Evolutionary conservation across 1,284 basidiomycete genomes (phyloP).

Genomic region (Takashimella koratensis): DNA sequence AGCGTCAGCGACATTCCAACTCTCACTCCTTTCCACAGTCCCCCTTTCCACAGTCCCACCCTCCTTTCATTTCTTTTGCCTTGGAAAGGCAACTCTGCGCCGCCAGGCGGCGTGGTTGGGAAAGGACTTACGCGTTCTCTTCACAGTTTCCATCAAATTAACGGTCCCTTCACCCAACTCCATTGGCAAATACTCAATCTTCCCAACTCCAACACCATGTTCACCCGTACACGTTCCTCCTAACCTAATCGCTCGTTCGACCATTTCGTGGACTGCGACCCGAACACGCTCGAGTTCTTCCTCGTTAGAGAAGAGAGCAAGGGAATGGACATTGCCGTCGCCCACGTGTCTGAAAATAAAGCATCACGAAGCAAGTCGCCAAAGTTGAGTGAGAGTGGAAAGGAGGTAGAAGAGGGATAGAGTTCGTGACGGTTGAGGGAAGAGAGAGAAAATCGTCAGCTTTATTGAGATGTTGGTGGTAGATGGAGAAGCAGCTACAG

Average conservation of each 20-base stretch:
- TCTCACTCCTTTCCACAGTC: no score
- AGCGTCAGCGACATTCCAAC: background rate
- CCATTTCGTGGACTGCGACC: slow-evolving; percentile 52
- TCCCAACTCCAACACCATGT: slow-evolving; percentile 78
- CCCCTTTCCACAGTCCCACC: no score
- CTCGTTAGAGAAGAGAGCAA: slow-evolving; percentile 34
- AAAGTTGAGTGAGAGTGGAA: no score
- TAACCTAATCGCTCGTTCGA: slow-evolving; percentile 50
- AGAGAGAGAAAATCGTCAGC: background rate
- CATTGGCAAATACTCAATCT: slow-evolving; percentile 60
- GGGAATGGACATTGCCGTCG: slow-evolving; percentile 60
- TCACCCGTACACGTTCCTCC: slow-evolving; percentile 62
- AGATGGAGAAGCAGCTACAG: no score
- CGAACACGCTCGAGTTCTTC: slow-evolving; percentile 46
- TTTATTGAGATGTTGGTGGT: background rate
- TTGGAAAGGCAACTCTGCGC: no score
- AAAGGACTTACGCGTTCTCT: slow-evolving; percentile 52
- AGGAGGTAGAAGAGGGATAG: background rate
- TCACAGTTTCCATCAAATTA: slow-evolving; percentile 72
- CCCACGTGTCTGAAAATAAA: slow-evolving; percentile 74
- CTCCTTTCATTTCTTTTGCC: background rate
- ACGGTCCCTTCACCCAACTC: slow-evolving; percentile 76
- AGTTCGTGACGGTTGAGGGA: no score
- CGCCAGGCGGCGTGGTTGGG: no score
- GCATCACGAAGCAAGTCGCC: no score